Evolutionary conservation across 192 early-diverging fungal species (phyloP).

Genomic region (Backusella morwellensis): DNA sequence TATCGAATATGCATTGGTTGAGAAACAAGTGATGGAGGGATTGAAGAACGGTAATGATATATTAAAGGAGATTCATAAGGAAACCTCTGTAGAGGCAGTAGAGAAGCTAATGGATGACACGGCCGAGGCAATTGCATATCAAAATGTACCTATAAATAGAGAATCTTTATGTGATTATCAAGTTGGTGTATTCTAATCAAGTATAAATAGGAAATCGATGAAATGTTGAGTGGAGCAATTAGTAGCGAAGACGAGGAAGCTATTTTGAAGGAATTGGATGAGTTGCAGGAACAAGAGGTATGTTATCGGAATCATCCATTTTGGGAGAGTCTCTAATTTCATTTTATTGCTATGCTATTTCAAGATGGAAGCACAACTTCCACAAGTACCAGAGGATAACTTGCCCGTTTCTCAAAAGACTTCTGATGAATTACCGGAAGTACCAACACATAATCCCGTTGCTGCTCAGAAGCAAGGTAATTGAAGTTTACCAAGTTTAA

Average conservation of each 20-base stretch:
- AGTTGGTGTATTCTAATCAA: background rate
- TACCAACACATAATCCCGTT: background rate
- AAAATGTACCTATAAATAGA: slow-evolving; percentile 61
- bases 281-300: slow-evolving; percentile 48
- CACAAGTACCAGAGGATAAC: slow-evolving; percentile 15
- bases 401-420: background rate
- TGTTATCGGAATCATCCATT: background rate
- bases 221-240: slow-evolving; percentile 72
- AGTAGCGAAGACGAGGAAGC: slow-evolving; percentile 86
- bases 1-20: slow-evolving; percentile 92
- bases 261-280: slow-evolving; percentile 77
- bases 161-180: background rate
- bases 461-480: background rate
- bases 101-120: slow-evolving; percentile 96
- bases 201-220: slow-evolving; percentile 68
- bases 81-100: slow-evolving; percentile 88
- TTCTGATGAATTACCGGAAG: background rate
- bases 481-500: background rate
- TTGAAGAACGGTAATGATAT: slow-evolving; percentile 84
- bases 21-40: slow-evolving; percentile 85
- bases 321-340: background rate
- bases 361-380: slow-evolving; percentile 21
- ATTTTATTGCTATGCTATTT: background rate
- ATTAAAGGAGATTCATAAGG: slow-evolving; percentile 79
- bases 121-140: slow-evolving; percentile 93